Evolutionary conservation across 306 rosid genomes (phyloP).

Genomic region (Pyrus communis): DNA sequence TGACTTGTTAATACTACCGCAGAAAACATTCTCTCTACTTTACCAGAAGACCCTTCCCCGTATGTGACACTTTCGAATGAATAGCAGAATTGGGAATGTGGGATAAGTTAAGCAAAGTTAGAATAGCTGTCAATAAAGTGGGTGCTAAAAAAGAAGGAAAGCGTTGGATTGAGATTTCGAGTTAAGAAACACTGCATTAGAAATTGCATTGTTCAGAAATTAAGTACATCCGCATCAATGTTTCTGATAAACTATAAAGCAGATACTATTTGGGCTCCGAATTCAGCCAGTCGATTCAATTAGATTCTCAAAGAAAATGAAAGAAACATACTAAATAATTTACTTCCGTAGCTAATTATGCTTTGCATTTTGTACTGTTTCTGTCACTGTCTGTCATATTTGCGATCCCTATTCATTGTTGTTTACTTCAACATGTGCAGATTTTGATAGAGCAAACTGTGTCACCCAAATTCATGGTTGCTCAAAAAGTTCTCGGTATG

Average conservation of each 20-base stretch:
- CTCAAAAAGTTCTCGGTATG: background rate
- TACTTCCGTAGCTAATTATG: background rate
- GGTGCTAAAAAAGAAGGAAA: slow-evolving; percentile 65
- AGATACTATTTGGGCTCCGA: background rate
- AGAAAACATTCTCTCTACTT: slow-evolving; percentile 43
- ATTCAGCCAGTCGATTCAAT: background rate
- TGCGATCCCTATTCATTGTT: background rate
- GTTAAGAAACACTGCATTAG: slow-evolving; percentile 32
- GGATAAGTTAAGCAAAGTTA: slow-evolving; percentile 54
- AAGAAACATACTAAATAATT: background rate
- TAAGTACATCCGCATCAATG: background rate
- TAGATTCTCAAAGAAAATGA: background rate
- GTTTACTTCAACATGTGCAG: background rate
- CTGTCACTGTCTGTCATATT: background rate
- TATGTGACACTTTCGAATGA: slow-evolving; percentile 69
- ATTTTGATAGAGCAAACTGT: background rate
- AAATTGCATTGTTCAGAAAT: slow-evolving; percentile 11
- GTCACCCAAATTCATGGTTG: background rate
- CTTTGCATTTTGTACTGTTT: background rate
- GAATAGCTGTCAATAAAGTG: slow-evolving; percentile 44
- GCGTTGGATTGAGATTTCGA: slow-evolving; percentile 78
- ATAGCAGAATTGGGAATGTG: slow-evolving; percentile 76
- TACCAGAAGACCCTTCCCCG: slow-evolving; percentile 59
- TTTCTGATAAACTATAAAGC: background rate
- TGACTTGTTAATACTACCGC: slow-evolving; percentile 52